Evolutionary conservation across 495 filamentous ascomycete genomes (phyloP).

Genomic region (Trichocladium uniseriatum): DNA sequence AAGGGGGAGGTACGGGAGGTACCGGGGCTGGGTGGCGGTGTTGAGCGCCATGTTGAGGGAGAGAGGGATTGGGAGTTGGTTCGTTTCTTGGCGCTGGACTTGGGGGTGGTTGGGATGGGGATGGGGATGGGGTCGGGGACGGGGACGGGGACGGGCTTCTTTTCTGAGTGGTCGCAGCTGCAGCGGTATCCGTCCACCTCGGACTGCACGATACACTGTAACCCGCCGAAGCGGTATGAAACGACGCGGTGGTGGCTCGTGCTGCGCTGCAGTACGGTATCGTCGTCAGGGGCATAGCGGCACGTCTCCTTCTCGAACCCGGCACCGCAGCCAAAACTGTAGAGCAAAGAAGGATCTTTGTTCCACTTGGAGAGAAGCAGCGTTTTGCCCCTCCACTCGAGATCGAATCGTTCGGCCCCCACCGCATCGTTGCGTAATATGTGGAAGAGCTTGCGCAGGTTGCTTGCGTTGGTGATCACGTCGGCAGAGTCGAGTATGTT

Average conservation of each 20-base stretch:
- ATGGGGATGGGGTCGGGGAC: too few relatives aligned
- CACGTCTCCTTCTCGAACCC: conserved; percentile 21
- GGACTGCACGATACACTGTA: conserved; percentile 17
- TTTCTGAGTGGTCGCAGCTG: conserved; percentile 3
- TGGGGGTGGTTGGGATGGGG: neutral
- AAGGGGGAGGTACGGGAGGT: neutral
- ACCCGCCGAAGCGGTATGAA: conserved; percentile 14
- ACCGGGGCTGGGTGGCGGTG: too few relatives aligned
- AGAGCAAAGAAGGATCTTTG: conserved; percentile 1
- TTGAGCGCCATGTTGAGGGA: too few relatives aligned
- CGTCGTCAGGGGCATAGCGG: conserved; percentile 7
- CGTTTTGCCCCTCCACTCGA: conserved; percentile 6
- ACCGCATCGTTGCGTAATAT: conserved; percentile 3
- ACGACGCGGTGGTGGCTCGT: conserved; percentile 22
- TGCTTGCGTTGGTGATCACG: conserved; percentile 18
- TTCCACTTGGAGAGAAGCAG: conserved; percentile 19
- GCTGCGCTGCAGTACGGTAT: conserved; percentile 8
- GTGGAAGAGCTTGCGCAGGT: conserved; percentile 20
- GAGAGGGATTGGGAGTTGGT: neutral
- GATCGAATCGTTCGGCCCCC: conserved; percentile 12
- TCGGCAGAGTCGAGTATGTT: conserved; percentile 4
- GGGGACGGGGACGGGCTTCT: neutral
- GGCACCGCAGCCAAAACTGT: conserved; percentile 11
- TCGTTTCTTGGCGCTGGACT: neutral
- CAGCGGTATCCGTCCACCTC: conserved; percentile 21